Base-by-base conservation (phyloP, 495 filamentous ascomycete species). In the Neurospora sp. region DNA sequence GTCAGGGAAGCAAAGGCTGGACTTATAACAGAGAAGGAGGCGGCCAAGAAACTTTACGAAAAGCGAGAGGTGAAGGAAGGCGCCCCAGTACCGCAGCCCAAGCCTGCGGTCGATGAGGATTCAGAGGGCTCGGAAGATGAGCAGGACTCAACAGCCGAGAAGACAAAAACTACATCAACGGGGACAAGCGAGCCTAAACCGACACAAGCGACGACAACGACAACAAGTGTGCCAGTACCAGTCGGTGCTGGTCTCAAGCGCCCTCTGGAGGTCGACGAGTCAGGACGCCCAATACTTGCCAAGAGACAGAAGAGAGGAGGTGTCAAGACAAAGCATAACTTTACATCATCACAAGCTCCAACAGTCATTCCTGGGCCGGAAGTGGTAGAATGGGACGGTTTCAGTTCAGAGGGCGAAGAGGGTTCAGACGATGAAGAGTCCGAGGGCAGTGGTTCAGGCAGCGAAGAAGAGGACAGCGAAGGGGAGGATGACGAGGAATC, bases 171-270 rank as follows among this genome's bases (percentile, higher is more conserved):
- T 17, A 38, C 22, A 14, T 35, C 42, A 38, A 14, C 38, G 40
- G 42, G 8, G 39, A 39, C 65, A 72, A 74, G 37, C 53, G 53
- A 22, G 39, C 27, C 68, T 9, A n/a, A 71, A 48, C 61, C 59
- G 0, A 14, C 70, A 9, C 70, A 37, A 41, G 40, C 8, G 20
- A n/a, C 69, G 14, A 59, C 59, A 37, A 53, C 72, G 0, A 68
- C 72, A 48, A 76, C 77, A 9, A 22, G 75, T 8, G 39, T 78
- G 37, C 73, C 77, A n/a, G 70, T 80, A 22, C 61, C 79, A 71
- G 77, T 89, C 73, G 96, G 96, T 40, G 91, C 89, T 76, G 96
- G 96, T 9, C 79, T 99, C 69, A 98, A 98, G 78, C 88, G 94
- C 68, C 92, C 94, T 17, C 84, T 98, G 22, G 92, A 97, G 40